A percentile compares a stretch with the other conserved stretches of the same genome.
These are phyloP conservation scores for Ogataea polymorpha DNA, from an alignment of 805 yeast genomes.

Conservation along the genomic window DNA sequence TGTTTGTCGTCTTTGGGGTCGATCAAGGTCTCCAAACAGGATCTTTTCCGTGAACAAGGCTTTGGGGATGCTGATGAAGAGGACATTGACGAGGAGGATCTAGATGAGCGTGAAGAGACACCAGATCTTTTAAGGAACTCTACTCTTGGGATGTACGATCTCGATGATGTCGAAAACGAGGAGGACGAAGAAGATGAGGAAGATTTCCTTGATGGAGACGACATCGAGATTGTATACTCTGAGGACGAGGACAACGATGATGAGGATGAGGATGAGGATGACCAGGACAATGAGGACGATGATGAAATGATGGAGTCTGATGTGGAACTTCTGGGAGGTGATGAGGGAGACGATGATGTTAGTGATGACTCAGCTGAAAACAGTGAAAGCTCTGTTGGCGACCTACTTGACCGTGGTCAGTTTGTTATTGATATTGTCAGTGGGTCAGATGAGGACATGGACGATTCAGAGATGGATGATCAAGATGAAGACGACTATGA, in stretches of 20 bases:
- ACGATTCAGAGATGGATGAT: slow-evolving; percentile 15
- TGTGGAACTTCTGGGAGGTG: slow-evolving; percentile 11
- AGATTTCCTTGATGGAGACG: slow-evolving; percentile 32
- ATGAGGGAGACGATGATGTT: slow-evolving; percentile 19
- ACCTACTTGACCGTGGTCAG: slow-evolving; percentile 24
- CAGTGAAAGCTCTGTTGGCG: slow-evolving; percentile 24
- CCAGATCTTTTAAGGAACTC: slow-evolving; percentile 86
- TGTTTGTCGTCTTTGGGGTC: slow-evolving; percentile 57
- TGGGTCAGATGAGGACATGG: slow-evolving; percentile 25
- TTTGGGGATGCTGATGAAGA: slow-evolving; percentile 44
- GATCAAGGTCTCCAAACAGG: slow-evolving; percentile 54
- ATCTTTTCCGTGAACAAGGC: slow-evolving; percentile 46
- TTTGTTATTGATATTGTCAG: slow-evolving; percentile 30
- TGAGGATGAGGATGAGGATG: slow-evolving; percentile 4
- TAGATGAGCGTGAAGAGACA: slow-evolving; percentile 60
- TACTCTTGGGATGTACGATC: slow-evolving; percentile 91
- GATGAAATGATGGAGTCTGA: slow-evolving; percentile 17
- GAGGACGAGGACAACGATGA: slow-evolving; percentile 23
- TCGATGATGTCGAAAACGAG: slow-evolving; percentile 52
- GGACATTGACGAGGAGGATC: slow-evolving; percentile 65
- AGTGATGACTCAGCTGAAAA: slow-evolving; percentile 20
- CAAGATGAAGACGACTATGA: slow-evolving; percentile 27
- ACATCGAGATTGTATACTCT: slow-evolving; percentile 30
- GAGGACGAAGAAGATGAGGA: slow-evolving; percentile 32
- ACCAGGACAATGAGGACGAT: slow-evolving; percentile 36